Evolutionary conservation across 495 filamentous ascomycete genomes (phyloP).

Genomic region (Penicillium subrubescens): DNA sequence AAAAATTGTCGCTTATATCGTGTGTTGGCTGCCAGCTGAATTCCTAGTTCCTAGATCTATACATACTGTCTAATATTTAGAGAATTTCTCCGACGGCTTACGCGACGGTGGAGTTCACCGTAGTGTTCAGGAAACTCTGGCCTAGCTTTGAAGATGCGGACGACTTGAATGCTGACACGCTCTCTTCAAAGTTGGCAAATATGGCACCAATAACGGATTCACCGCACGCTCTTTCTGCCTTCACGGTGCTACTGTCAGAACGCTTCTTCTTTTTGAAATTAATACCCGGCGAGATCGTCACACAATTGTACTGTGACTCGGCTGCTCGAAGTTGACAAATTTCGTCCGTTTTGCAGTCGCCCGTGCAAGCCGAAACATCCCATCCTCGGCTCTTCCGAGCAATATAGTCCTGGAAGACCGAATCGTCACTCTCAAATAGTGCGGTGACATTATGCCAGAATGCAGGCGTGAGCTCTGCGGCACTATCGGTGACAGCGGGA

Average conservation of each 20-base stretch:
- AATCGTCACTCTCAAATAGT: constrained; percentile 37
- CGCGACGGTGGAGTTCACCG: constrained; percentile 7
- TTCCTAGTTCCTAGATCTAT: background rate
- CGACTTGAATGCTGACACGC: constrained; percentile 11
- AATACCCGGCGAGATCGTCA: constrained; percentile 24
- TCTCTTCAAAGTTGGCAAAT: constrained; percentile 16
- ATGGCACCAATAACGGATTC: constrained; percentile 18
- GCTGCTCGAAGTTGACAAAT: constrained; percentile 45
- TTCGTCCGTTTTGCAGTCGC: constrained; percentile 40
- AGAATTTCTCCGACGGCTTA: background rate
- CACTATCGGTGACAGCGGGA: constrained; percentile 39
- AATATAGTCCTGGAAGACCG: constrained; percentile 43
- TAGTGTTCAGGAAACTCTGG: constrained; percentile 12
- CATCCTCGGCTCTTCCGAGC: constrained; percentile 43
- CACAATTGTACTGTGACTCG: constrained; percentile 36
- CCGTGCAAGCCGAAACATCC: constrained; percentile 35
- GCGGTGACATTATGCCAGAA: constrained; percentile 61
- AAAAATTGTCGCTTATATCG: background rate
- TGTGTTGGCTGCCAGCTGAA: background rate
- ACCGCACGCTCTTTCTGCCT: constrained; percentile 12
- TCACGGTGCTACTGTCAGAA: background rate
- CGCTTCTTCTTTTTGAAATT: constrained; percentile 25
- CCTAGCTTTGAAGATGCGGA: constrained; percentile 13
- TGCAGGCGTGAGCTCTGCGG: constrained; percentile 51
- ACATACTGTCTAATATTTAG: background rate